phyloP scores from a whole-genome alignment of 768 basidiomycete species.

The Psilocybe azurescens region DNA sequence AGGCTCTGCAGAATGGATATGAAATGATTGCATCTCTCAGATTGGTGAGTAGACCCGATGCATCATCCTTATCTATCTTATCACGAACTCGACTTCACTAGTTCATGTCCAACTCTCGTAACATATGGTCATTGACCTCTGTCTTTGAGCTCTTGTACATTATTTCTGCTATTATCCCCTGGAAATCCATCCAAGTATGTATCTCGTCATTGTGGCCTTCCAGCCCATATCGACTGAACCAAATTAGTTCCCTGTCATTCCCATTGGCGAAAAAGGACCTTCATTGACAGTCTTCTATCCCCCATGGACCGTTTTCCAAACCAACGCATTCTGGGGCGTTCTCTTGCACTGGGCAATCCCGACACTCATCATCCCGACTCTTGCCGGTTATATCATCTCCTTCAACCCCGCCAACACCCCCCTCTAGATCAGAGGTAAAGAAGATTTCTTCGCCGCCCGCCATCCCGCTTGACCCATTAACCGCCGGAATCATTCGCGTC shows the following conservation, averaged over 20 bases:
- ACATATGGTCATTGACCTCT: constrained; percentile 62
- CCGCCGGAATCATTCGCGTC: constrained; percentile 66
- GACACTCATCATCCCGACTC: constrained; percentile 58
- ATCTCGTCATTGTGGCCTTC: background rate
- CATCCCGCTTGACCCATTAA: constrained; percentile 61
- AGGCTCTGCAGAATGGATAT: constrained; percentile 39
- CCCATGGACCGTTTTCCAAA: constrained; percentile 48
- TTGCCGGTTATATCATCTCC: constrained; percentile 65
- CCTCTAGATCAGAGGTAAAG: constrained; percentile 1
- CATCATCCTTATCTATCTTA: background rate
- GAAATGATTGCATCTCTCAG: constrained; percentile 43
- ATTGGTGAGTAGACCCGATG: constrained; percentile 33
- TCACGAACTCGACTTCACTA: constrained; percentile 24
- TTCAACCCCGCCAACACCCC: constrained; percentile 50
- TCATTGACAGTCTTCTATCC: constrained; percentile 50
- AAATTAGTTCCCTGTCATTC: constrained; percentile 34
- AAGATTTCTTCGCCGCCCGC: constrained; percentile 9
- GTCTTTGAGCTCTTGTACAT: constrained; percentile 60
- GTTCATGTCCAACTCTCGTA: constrained; percentile 71
- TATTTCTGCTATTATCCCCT: constrained; percentile 57
- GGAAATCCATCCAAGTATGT: constrained; percentile 50
- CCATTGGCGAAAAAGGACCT: constrained; percentile 21
- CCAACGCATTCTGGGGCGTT: constrained; percentile 54
- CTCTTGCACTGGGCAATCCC: constrained; percentile 70
- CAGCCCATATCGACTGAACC: background rate